phyloP scores from a whole-genome alignment of 2,329 filamentous ascomycete species.

The Davidsoniella neocaledoniae region DNA sequence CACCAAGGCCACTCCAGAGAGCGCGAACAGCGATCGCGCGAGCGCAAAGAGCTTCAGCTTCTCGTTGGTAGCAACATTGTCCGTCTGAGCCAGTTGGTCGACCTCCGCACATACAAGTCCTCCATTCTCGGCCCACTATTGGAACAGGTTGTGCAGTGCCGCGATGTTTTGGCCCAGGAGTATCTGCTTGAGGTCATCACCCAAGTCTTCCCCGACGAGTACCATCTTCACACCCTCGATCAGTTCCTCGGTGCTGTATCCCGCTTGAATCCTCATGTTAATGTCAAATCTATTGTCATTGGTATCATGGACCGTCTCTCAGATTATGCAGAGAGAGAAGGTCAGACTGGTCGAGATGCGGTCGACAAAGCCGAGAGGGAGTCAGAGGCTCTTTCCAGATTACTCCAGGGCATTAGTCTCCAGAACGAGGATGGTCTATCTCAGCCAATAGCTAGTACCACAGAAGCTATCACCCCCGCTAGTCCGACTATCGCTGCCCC shows the following conservation, averaged over 20 bases:
- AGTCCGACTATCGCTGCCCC: slow-evolving; percentile 19
- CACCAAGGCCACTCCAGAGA: slow-evolving; percentile 95
- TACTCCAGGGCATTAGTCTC: slow-evolving; percentile 65
- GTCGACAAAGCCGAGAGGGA: slow-evolving; percentile 56
- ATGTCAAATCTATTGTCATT: slow-evolving; percentile 95
- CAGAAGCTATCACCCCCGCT: slow-evolving; percentile 9
- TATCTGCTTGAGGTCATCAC: slow-evolving; percentile 97
- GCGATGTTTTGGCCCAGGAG: slow-evolving; percentile 91
- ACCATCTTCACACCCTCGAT: slow-evolving; percentile 90
- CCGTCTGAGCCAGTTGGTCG: slow-evolving; percentile 83
- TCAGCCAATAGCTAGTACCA: slow-evolving; percentile 14
- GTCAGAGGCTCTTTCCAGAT: slow-evolving; percentile 55
- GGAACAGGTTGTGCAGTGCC: slow-evolving; percentile 94
- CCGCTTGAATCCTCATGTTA: slow-evolving; percentile 85
- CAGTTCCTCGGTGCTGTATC: slow-evolving; percentile 88
- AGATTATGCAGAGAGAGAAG: slow-evolving; percentile 82
- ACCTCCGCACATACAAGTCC: slow-evolving; percentile 84
- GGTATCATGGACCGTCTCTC: slow-evolving; percentile 94
- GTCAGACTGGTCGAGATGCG: slow-evolving; percentile 52
- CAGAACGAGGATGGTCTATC: slow-evolving; percentile 32
- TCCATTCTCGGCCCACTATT: slow-evolving; percentile 75
- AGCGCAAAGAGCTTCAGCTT: slow-evolving; percentile 86
- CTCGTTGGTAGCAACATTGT: slow-evolving; percentile 95
- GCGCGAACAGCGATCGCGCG: slow-evolving; percentile 80
- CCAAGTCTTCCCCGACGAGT: slow-evolving; percentile 97